A percentile compares a stretch with the other conserved stretches of the same genome.
Evolutionary conservation across 805 yeast species (phyloP).

Genomic region (Hemisphaericaspora nanyangensis): DNA sequence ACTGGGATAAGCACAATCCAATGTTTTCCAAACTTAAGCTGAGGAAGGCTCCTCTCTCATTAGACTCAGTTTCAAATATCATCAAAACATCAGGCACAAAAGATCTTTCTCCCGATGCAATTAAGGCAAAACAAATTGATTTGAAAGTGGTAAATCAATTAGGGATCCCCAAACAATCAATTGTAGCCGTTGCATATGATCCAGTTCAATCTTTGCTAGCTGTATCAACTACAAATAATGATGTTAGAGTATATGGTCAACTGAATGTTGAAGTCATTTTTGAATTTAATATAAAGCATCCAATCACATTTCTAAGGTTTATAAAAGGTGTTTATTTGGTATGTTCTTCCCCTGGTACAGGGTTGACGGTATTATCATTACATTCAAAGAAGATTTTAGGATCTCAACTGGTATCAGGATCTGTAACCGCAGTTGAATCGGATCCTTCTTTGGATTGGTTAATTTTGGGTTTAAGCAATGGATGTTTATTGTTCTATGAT

Average conservation of each 20-base stretch:
- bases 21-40: slow-evolving; percentile 38
- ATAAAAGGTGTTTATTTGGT: slow-evolving; percentile 80
- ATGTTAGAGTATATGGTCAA: slow-evolving; percentile 79
- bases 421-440: slow-evolving; percentile 62
- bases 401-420: slow-evolving; percentile 58
- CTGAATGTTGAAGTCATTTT: slow-evolving; percentile 71
- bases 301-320: slow-evolving; percentile 57
- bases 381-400: slow-evolving; percentile 58
- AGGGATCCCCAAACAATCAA: slow-evolving; percentile 52
- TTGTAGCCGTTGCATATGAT: slow-evolving; percentile 71
- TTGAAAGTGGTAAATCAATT: slow-evolving; percentile 26
- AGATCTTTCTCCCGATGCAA: slow-evolving; percentile 29
- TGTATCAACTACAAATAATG: slow-evolving; percentile 65
- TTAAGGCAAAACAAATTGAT: slow-evolving; percentile 27
- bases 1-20: too few species aligned
- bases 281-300: slow-evolving; percentile 45
- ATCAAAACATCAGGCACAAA: slow-evolving; percentile 29
- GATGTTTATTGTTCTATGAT: slow-evolving; percentile 68
- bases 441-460: slow-evolving; percentile 92
- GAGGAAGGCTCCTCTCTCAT: slow-evolving; percentile 40
- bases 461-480: slow-evolving; percentile 74
- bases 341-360: slow-evolving; percentile 56
- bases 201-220: slow-evolving; percentile 87
- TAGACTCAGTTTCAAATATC: slow-evolving; percentile 39
- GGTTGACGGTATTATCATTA: slow-evolving; percentile 68